A percentile compares a stretch with the other conserved stretches of the same genome.
phyloP scores from a whole-genome alignment of 2,329 filamentous ascomycete species.

The Claviceps sp. region DNA sequence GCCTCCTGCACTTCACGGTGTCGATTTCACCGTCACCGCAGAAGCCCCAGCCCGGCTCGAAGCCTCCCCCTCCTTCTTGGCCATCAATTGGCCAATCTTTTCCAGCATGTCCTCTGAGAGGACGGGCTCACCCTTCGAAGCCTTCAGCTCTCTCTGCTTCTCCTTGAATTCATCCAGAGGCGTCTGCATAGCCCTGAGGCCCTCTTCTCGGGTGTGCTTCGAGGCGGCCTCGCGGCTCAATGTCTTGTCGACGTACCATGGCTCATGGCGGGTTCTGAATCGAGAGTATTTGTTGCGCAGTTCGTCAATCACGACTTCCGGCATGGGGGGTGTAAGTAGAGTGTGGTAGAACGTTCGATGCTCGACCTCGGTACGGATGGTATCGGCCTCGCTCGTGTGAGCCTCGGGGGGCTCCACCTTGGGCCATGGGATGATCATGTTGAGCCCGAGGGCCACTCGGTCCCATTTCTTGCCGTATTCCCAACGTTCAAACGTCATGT shows the following conservation, averaged over 20 bases:
- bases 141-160: conserved; percentile 36
- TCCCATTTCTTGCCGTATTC: conserved; percentile 29
- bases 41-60: conserved; percentile 25
- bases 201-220: conserved; percentile 22
- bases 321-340: conserved; percentile 66
- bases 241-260: conserved; percentile 55
- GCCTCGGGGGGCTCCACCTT: conserved; percentile 33
- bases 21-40: conserved; percentile 13
- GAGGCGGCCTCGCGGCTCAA: conserved; percentile 38
- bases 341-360: conserved; percentile 65
- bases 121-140: conserved; percentile 39
- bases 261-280: conserved; percentile 69
- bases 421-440: conserved; percentile 68
- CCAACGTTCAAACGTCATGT: conserved; percentile 28
- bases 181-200: conserved; percentile 31
- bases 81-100: conserved; percentile 49
- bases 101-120: conserved; percentile 46
- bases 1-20: background rate
- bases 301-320: conserved; percentile 66
- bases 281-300: conserved; percentile 69
- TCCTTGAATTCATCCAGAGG: conserved; percentile 47
- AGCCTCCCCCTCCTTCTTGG: conserved; percentile 33
- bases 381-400: conserved; percentile 52
- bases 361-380: conserved; percentile 62
- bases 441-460: conserved; percentile 55